Evolutionary conservation across 257 asterid species (phyloP), one percentile per base, ranked within the genome.

Genomic region (Solanum lignicaule): DNA sequence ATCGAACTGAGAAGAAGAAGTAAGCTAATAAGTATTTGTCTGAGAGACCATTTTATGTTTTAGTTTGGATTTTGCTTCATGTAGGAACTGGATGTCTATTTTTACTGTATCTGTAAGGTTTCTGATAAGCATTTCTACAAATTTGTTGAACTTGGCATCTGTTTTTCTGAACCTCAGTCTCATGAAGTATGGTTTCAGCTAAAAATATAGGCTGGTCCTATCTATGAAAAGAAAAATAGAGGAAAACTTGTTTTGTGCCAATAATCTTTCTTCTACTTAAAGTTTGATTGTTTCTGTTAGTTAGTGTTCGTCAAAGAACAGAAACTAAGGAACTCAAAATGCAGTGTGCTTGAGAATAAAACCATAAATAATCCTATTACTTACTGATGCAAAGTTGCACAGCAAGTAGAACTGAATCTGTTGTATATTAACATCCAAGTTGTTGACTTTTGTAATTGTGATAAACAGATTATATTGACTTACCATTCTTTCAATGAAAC

Each of bases 1-100:
- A 97, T 88, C 94, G 91, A 91, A 88, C 89, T 83, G 98, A 95
- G 90, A 91, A 93, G 60, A 95, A 88, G 88, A 95, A 89, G 99
- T 97, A 91, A 91, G 93, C 83, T 35, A 85, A 81, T 46, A 81
- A 36, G 9, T 27, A 27, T 25, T 4, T 43, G 66, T n/a, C 84
- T 25, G 84, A n/a, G 31, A 41, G 60, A 23, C 21, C 9, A 76
- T 3, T 25, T 25, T 73, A 12, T 33, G 29, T 33, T 35, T 73
- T 21, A 31, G 46, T 72, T 72, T 72, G 46, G 82, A 73, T 73
- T 73, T 75, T 36, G 32, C 33, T 75, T 75, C 52, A 36, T 74
- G 31, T 36, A 10, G 31, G 83, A 74, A 74, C n/a, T 35, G 52
- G 3, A 74, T 74, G 52, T 20, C 48, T 74, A 36, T 10, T 74